phyloP scores from a whole-genome alignment of 164 flowering plant species.

The Nelumbo lutea region DNA sequence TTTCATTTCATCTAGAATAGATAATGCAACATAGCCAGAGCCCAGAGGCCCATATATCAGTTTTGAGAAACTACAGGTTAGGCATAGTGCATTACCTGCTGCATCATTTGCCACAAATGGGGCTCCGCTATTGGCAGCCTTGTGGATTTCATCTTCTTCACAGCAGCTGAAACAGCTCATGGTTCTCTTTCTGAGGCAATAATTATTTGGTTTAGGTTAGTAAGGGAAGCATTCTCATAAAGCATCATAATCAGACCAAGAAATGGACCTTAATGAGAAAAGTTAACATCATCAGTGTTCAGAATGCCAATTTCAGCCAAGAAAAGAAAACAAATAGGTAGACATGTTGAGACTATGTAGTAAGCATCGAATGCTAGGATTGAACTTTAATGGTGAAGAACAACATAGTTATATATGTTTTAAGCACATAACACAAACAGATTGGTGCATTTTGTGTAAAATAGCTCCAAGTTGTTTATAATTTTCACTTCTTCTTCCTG shows the following conservation, averaged over 20 bases:
- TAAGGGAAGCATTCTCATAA: neutral
- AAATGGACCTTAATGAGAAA: neutral
- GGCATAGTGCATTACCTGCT: conserved; percentile 38
- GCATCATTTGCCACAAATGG: conserved; percentile 30
- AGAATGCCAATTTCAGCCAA: neutral
- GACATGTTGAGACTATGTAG: no score
- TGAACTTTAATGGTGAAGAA: no score
- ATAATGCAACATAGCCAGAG: no score
- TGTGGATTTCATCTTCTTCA: conserved; percentile 47
- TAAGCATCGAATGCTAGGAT: no score
- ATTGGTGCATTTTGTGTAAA: no score
- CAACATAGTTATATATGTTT: no score
- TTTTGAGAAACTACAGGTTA: neutral
- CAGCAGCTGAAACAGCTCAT: conserved; percentile 86
- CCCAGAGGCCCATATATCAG: neutral
- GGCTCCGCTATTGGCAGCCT: conserved; percentile 41
- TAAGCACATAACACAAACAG: no score
- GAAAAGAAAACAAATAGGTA: no score
- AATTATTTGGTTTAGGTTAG: conserved; percentile 1
- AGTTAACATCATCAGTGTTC: neutral
- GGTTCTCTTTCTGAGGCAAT: conserved; percentile 15
- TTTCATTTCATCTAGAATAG: neutral
- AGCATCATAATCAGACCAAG: neutral
- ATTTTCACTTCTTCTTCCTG: no score
- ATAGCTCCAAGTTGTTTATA: no score